Evolutionary conservation across 2,329 filamentous ascomycete genomes (phyloP).

Genomic region (Coleophoma cylindrospora): DNA sequence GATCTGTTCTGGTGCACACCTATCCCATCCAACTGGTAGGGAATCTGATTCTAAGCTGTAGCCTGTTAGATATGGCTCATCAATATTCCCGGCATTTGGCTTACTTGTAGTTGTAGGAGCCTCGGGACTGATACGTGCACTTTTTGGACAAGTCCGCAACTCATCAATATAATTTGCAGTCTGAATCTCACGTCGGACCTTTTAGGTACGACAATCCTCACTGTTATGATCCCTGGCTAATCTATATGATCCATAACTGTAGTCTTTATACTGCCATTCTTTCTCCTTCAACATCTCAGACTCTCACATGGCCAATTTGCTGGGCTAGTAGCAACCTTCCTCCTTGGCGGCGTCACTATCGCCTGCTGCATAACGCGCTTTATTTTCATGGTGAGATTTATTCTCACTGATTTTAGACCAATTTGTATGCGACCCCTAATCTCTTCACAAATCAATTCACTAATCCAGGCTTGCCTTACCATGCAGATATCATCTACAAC

Average conservation of each 20-base stretch:
- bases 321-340: background rate
- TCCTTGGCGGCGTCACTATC: background rate
- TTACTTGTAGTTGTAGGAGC: background rate
- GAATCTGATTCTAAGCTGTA: background rate
- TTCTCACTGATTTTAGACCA: background rate
- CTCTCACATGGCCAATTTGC: background rate
- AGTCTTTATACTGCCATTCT: background rate
- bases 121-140: background rate
- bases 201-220: background rate
- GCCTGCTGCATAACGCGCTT: background rate
- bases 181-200: background rate
- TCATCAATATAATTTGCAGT: background rate
- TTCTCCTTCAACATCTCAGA: background rate
- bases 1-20: background rate
- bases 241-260: background rate
- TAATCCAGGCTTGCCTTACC: background rate
- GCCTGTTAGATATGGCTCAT: no score
- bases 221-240: background rate
- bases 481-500: background rate
- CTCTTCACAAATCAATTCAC: background rate
- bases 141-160: background rate
- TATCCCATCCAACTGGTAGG: background rate
- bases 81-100: no score
- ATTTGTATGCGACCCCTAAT: background rate
- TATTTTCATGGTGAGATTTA: background rate